Evolutionary conservation across 768 basidiomycete species (phyloP).

Genomic region (Hericium alpestre): DNA sequence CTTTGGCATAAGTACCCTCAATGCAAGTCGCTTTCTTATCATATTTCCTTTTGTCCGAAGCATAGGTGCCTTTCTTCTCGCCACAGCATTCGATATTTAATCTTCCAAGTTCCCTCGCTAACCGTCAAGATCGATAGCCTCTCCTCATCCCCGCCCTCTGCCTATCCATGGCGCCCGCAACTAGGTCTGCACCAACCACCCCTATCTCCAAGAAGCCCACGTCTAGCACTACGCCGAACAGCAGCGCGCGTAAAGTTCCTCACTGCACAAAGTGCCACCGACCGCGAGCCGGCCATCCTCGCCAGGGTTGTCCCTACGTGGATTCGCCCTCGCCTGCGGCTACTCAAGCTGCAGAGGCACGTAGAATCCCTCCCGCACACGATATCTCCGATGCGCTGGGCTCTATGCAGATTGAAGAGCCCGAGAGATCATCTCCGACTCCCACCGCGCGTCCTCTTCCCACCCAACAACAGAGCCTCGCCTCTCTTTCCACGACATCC

Average conservation of each 20-base stretch:
- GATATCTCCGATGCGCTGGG: constrained; percentile 7
- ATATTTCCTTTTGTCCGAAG: too few relatives aligned
- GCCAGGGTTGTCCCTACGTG: constrained; percentile 46
- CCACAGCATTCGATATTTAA: too few relatives aligned
- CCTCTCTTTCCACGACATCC: constrained; percentile 39
- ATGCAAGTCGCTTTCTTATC: too few relatives aligned
- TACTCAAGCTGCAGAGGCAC: neutral
- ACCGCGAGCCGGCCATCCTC: constrained; percentile 51
- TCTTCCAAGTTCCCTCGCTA: too few relatives aligned
- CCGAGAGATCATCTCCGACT: neutral
- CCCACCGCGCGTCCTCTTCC: neutral
- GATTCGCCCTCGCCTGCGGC: neutral
- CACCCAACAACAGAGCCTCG: constrained; percentile 31
- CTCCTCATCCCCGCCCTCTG: neutral
- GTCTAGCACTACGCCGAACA: constrained; percentile 18
- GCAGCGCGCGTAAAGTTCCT: constrained; percentile 40
- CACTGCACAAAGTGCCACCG: constrained; percentile 47
- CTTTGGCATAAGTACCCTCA: too few relatives aligned
- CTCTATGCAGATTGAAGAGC: constrained; percentile 9
- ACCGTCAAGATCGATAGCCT: neutral
- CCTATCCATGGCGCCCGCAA: constrained; percentile 6
- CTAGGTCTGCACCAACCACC: constrained; percentile 6
- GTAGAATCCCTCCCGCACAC: neutral
- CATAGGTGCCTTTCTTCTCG: too few relatives aligned
- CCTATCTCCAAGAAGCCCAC: constrained; percentile 2